phyloP scores from a whole-genome alignment of 306 rosid species.

The Lupinus albus region DNA sequence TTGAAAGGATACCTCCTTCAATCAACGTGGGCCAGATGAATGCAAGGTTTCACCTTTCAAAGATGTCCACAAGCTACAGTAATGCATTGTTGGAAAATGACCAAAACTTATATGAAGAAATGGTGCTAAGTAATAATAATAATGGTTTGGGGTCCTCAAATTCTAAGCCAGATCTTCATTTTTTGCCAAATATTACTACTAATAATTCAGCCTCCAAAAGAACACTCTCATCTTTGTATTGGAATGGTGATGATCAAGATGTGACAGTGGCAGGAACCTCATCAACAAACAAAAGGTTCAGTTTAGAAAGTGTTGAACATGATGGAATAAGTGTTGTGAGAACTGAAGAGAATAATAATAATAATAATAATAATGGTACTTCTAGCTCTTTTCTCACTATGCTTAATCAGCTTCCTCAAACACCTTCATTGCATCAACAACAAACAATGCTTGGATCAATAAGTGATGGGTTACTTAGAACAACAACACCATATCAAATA shows the following conservation, averaged over 20 bases:
- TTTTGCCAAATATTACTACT: slow-evolving; percentile 35
- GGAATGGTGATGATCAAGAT: slow-evolving; percentile 56
- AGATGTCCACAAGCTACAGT: slow-evolving; percentile 48
- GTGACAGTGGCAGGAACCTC: slow-evolving; percentile 38
- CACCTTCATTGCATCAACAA: slow-evolving; percentile 67
- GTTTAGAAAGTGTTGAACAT: slow-evolving; percentile 44
- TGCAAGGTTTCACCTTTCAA: slow-evolving; percentile 57
- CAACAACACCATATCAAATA: slow-evolving; percentile 44
- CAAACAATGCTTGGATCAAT: slow-evolving; percentile 56
- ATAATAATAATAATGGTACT: slow-evolving; percentile 13
- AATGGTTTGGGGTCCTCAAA: slow-evolving; percentile 38
- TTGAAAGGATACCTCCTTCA: too few relatives aligned
- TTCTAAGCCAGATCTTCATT: slow-evolving; percentile 42
- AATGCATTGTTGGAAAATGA: slow-evolving; percentile 51
- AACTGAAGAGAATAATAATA: slow-evolving; percentile 45
- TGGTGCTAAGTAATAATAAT: slow-evolving; percentile 42
- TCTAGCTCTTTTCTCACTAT: slow-evolving; percentile 57
- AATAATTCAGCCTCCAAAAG: slow-evolving; percentile 47
- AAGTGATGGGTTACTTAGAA: slow-evolving; percentile 50
- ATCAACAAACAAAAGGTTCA: slow-evolving; percentile 55
- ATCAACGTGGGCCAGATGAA: too few relatives aligned
- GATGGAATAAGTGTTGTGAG: slow-evolving; percentile 43
- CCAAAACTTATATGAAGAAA: slow-evolving; percentile 58
- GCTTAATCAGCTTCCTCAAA: slow-evolving; percentile 73
- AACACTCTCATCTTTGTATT: slow-evolving; percentile 54